Conservation (phyloP, 345 rosid genomes). For the Hirschfeldia incana region DNA sequence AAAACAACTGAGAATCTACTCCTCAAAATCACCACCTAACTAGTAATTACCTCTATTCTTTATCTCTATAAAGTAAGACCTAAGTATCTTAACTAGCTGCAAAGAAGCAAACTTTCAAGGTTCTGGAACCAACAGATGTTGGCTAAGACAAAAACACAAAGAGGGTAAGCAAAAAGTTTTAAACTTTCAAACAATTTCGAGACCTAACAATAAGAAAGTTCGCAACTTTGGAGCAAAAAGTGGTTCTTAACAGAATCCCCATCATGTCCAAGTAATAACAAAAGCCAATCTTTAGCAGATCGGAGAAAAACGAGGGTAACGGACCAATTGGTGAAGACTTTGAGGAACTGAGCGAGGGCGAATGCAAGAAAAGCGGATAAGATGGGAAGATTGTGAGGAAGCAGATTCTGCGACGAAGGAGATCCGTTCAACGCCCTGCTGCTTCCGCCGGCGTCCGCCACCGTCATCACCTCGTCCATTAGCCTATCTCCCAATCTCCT, state of each 20-base stretch:
- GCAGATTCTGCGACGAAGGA: slow-evolving; percentile 42
- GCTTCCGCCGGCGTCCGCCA: slow-evolving; percentile 47
- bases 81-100: neutral
- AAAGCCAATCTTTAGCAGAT: slow-evolving; percentile 10
- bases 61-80: neutral
- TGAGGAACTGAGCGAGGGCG: slow-evolving; percentile 94
- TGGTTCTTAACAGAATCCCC: no score
- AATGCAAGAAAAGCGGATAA: slow-evolving; percentile 85
- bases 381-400: slow-evolving; percentile 75
- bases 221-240: neutral
- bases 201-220: neutral
- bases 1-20: slow-evolving; percentile 38
- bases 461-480: slow-evolving; percentile 72
- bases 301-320: slow-evolving; percentile 7
- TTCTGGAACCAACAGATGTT: neutral
- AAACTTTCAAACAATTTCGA: neutral
- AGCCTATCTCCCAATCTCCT: neutral
- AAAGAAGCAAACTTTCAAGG: neutral
- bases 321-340: slow-evolving; percentile 93
- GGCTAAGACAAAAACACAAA: neutral
- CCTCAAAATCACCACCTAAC: neutral
- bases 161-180: neutral
- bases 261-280: neutral
- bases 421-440: slow-evolving; percentile 40
- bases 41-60: neutral